Evolutionary conservation across 2,329 filamentous ascomycete genomes (phyloP).

Genomic region (Trichoderma sp.): DNA sequence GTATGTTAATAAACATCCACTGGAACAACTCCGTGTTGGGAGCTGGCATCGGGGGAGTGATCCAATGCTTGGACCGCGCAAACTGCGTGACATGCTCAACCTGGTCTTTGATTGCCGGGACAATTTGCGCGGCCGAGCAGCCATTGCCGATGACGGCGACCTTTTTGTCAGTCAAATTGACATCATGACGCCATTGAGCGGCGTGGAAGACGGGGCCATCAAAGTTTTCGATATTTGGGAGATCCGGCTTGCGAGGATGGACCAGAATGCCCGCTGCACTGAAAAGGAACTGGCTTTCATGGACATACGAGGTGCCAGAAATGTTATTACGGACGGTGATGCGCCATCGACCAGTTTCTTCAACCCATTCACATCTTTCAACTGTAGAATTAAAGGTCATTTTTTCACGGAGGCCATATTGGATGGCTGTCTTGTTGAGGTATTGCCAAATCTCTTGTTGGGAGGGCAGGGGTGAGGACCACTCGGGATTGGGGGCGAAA

Average conservation of each 20-base stretch:
- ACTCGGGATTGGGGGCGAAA: constrained; percentile 61
- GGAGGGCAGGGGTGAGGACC: constrained; percentile 58
- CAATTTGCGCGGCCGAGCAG: constrained; percentile 56
- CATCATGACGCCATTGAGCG: constrained; percentile 54
- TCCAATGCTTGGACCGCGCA: constrained; percentile 47
- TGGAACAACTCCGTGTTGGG: constrained; percentile 25
- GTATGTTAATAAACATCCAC: constrained; percentile 48
- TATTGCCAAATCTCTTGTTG: constrained; percentile 59
- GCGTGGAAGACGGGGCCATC: constrained; percentile 56
- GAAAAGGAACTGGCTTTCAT: constrained; percentile 46
- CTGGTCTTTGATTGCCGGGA: constrained; percentile 44
- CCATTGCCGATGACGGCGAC: constrained; percentile 59
- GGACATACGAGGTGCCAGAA: constrained; percentile 29
- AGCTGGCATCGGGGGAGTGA: constrained; percentile 37
- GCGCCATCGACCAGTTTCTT: constrained; percentile 38
- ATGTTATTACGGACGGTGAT: constrained; percentile 32
- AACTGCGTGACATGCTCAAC: constrained; percentile 43
- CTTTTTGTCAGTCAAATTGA: constrained; percentile 49
- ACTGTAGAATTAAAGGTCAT: constrained; percentile 44
- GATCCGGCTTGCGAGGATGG: constrained; percentile 39
- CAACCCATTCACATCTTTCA: constrained; percentile 42
- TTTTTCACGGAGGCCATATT: constrained; percentile 42
- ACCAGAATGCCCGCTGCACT: constrained; percentile 38
- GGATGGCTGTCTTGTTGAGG: constrained; percentile 52
- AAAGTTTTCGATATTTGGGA: constrained; percentile 54